Conservation (phyloP, 208 protist species). For the Leishmania mexicana region DNA sequence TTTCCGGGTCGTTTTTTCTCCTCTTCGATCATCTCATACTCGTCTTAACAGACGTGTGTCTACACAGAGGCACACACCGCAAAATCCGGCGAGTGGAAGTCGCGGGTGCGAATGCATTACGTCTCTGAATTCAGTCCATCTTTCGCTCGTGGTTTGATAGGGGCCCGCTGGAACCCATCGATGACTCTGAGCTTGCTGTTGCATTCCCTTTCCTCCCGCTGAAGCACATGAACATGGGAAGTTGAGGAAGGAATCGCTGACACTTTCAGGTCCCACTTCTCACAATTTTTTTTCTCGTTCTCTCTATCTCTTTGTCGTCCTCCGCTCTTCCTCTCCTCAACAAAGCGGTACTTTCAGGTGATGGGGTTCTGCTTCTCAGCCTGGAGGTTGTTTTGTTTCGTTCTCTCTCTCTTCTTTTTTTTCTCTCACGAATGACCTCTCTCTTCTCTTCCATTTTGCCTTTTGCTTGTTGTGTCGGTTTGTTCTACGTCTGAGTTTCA, state of each 20-base stretch:
- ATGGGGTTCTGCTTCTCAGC: background rate
- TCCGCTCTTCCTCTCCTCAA: background rate
- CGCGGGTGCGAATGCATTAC: background rate
- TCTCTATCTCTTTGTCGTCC: slow-evolving; percentile 3
- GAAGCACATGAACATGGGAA: background rate
- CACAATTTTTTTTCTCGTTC: background rate
- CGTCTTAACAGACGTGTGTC: background rate
- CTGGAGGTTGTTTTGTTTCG: background rate
- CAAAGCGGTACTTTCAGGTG: slow-evolving; percentile 4
- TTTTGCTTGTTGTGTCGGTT: slow-evolving; percentile 13
- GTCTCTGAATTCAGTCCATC: background rate
- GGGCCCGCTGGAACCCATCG: background rate
- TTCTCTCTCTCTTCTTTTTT: background rate
- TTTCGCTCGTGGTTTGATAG: background rate
- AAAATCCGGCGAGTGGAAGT: background rate
- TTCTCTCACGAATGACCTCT: slow-evolving; percentile 8
- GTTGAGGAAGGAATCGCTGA: background rate
- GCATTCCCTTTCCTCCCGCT: background rate
- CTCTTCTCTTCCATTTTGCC: slow-evolving; percentile 7
- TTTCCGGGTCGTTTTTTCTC: background rate
- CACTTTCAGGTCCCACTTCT: background rate
- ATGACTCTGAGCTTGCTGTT: background rate
- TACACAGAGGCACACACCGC: background rate
- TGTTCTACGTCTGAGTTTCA: background rate
- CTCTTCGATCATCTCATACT: background rate